Base-by-base conservation (phyloP, 2,329 filamentous ascomycete genomes). In the Diaporthe eres region DNA sequence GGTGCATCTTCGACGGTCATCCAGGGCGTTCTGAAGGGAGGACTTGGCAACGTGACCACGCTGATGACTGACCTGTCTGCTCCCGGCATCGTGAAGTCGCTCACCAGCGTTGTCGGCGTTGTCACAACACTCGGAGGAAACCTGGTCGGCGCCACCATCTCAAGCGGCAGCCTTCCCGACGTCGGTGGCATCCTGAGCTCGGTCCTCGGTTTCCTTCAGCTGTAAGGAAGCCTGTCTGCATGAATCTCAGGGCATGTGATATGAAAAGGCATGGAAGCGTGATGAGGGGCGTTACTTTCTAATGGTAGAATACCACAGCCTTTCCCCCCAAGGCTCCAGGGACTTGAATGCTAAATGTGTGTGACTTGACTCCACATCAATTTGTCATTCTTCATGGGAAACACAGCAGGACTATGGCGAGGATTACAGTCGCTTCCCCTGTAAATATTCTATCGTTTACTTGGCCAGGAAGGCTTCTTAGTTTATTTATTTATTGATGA, bases 61-160 rank as follows among this genome's bases (percentile, higher is more conserved):
- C 61, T 67, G 19, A 2, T 67, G 42, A n/a, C 15, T 5, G 17
- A 67, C 2, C 28, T 67, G n/a, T 67, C 61, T 49, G 44, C 61
- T 49, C 15, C 25, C 17, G 44, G 28, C 28, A 67, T 67, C 61
- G 61, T 67, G 42, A 67, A 5, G 2, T 49, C 42, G 42, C 61
- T 67, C 44, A 67, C 61, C 42, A 67, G 61, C 61, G 61, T 67
- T 67, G 61, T 67, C 42, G 61, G 61, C 61, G 42, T 49, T 49
- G 61, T 67, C 42, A 67, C 42, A 15, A 49, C 42, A 49, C 61
- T 67, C 44, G 61, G 1, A 67, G 61, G 61, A 67, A 49, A 49
- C 61, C 61, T 67, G 61, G 61, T 67, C 61, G 61, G 61, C 42
- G 37, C n/a, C 28, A 67, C 61, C 44, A 4, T n/a, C 42, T 31